A percentile compares a stretch with the other conserved stretches of the same genome.
These are phyloP conservation scores for Myxozyma geophila DNA, from an alignment of 805 yeast genomes.

Conservation along the genomic window DNA sequence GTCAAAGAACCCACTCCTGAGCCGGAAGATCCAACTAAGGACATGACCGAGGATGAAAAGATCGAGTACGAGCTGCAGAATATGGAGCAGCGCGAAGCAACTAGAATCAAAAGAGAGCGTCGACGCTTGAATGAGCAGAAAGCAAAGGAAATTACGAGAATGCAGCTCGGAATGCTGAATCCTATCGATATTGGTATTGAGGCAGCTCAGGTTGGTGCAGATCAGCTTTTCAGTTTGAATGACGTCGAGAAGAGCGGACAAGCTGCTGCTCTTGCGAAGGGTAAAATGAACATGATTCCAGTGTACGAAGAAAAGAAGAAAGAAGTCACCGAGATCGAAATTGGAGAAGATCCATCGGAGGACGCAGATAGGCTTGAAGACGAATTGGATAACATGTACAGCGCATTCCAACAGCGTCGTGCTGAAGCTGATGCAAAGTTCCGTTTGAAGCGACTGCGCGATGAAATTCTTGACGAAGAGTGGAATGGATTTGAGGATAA, in stretches of 20 bases:
- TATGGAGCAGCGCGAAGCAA: slow-evolving; percentile 71
- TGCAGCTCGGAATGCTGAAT: slow-evolving; percentile 95
- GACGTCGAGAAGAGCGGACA: slow-evolving; percentile 89
- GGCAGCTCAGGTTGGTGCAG: slow-evolving; percentile 79
- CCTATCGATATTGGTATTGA: slow-evolving; percentile 93
- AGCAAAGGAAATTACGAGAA: slow-evolving; percentile 84
- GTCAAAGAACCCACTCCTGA: slow-evolving; percentile 56
- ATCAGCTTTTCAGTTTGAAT: slow-evolving; percentile 78
- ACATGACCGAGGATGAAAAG: slow-evolving; percentile 70
- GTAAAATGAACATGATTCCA: slow-evolving; percentile 48
- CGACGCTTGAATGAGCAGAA: slow-evolving; percentile 79
- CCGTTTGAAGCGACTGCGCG: slow-evolving; percentile 57
- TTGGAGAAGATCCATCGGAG: slow-evolving; percentile 39
- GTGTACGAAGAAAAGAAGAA: slow-evolving; percentile 44
- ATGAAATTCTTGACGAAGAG: slow-evolving; percentile 53
- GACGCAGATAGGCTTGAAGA: slow-evolving; percentile 65
- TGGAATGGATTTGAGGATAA: slow-evolving; percentile 53
- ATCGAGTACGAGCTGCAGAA: slow-evolving; percentile 82
- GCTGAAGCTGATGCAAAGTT: slow-evolving; percentile 53
- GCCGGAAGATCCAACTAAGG: slow-evolving; percentile 54
- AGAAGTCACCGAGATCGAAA: slow-evolving; percentile 26
- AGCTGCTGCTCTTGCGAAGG: slow-evolving; percentile 32
- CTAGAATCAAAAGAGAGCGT: slow-evolving; percentile 75
- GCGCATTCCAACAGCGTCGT: slow-evolving; percentile 58
- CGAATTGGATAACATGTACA: slow-evolving; percentile 75